Base-by-base conservation (phyloP, 2,329 filamentous ascomycete genomes). In the Botrytis squamosa region DNA sequence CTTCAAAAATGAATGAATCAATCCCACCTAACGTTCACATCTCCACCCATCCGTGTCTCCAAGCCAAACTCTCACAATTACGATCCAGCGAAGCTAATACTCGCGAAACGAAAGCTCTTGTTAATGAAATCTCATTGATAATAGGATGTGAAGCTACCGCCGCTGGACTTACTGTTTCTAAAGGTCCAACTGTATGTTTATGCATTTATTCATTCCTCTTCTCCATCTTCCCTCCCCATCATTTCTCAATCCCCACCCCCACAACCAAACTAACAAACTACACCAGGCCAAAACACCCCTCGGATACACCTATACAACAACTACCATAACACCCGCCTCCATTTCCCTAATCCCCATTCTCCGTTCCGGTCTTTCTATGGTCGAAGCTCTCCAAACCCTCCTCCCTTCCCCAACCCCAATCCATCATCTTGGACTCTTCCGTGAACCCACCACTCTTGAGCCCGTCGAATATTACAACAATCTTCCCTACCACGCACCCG, bases 401-500 rank as follows among this genome's bases (percentile, higher is more conserved):
- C 93, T 98, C 74, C 95, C 95, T 29, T 81, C 83, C 55, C 88
- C 93, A 22, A 92, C 95, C 46, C 91, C 94, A 10, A 89, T 98
- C 76, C 94, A 98, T 85, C 95, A 98, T 82, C 91, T 98, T 12
- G 95, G 96, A 77, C 91, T 98, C 80, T 98, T 95, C 87, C 93
- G 95, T 81, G 95, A 98, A 82, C 93, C 92, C 75, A 89, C 90
- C 73, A 95, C 93, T 63, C 90, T 98, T 73, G 90, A 94, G 80
- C 94, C 95, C 4, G 95, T 98, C 74, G 95, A 97, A 84, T 97
- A 98, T 88, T 98, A 98, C 88, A 98, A 98, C 86, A 97, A 97
- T 83, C 90, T 98, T 33, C 94, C 94, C 52, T 91, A 93, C 83
- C 92, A 93, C 84, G 81, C 86, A 57, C 80, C 85, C 44, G 70